These are phyloP conservation scores for Colletotrichum theobromicola DNA, from an alignment of 2,329 filamentous ascomycete species.

Conservation along the genomic window DNA sequence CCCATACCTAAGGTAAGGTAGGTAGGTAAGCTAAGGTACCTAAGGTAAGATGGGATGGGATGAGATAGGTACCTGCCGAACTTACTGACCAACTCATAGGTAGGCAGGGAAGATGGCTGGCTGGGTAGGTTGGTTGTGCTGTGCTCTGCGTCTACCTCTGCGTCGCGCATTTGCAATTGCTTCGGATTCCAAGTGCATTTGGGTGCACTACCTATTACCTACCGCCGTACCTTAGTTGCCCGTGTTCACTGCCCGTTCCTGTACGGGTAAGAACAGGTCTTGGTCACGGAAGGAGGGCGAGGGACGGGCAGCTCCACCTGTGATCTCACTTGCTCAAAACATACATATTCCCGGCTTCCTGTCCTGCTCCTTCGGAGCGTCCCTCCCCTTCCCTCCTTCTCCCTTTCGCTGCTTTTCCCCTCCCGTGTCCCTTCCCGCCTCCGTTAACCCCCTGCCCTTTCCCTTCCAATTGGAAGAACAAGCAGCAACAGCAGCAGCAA, in stretches of 20 bases:
- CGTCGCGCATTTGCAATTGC: neutral
- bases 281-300: too few relatives aligned
- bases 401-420: conserved; percentile 13
- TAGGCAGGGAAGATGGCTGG: neutral
- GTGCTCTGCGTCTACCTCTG: neutral
- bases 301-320: neutral
- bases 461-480: neutral
- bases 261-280: too few relatives aligned
- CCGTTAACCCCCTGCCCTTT: neutral
- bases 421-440: neutral
- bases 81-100: neutral
- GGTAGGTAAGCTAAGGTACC: too few relatives aligned
- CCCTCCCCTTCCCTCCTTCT: neutral
- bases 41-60: neutral
- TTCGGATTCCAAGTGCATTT: neutral
- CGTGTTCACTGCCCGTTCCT: neutral
- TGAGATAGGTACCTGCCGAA: neutral
- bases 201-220: neutral
- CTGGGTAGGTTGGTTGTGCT: neutral
- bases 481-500: neutral
- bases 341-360: conserved; percentile 21
- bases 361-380: conserved; percentile 13
- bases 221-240: neutral
- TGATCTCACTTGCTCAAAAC: conserved; percentile 20
- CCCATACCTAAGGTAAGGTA: neutral